These are phyloP conservation scores for Dunaliella sp. DNA, from an alignment of 139 green algal species.

Conservation along the genomic window DNA sequence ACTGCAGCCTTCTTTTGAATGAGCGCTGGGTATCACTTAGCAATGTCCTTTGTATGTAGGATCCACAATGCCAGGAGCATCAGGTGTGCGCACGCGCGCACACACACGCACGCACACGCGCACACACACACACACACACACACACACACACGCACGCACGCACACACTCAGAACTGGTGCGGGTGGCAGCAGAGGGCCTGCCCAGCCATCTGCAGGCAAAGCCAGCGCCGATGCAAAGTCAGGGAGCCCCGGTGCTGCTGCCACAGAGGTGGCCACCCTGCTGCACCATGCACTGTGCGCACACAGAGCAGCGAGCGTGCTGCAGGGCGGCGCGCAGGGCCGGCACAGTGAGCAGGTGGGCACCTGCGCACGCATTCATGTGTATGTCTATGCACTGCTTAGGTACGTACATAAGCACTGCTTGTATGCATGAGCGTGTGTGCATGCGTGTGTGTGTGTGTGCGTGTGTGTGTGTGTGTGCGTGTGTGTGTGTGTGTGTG, in stretches of 20 bases:
- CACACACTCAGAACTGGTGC: neutral
- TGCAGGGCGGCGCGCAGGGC: neutral
- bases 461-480: no score
- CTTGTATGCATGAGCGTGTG: no score
- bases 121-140: neutral
- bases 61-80: no score
- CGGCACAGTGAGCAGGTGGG: neutral
- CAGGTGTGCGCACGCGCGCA: neutral
- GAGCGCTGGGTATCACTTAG: no score
- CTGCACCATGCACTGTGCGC: constrained; percentile 5
- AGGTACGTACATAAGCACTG: no score
- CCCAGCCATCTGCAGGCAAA: no score
- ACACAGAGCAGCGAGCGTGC: neutral
- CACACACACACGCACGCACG: neutral
- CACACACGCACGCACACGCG: neutral
- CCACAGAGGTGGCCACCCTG: neutral
- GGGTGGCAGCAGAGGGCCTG: neutral
- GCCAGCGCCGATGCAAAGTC: neutral
- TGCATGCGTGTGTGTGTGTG: no score
- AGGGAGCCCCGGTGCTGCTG: neutral
- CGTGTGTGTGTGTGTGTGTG: no score
- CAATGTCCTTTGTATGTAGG: no score
- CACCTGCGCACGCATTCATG: neutral
- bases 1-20: no score
- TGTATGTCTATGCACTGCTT: no score